Evolutionary conservation across 768 basidiomycete species (phyloP).

Genomic region (Coprinellus micaceus): DNA sequence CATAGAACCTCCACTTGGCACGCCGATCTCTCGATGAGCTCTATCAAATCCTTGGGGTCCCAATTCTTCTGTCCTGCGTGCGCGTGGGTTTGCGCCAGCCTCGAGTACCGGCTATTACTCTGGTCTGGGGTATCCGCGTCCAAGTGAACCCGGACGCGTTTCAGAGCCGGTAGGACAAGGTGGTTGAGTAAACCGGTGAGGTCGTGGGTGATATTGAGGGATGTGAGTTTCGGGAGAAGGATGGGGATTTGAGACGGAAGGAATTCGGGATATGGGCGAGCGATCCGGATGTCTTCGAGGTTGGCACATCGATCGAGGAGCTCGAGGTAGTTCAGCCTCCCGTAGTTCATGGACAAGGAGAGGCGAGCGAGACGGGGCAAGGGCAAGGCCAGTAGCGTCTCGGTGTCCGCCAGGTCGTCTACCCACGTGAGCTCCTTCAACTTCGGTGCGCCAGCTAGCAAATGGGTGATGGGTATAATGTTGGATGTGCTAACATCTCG

Average conservation of each 20-base stretch:
- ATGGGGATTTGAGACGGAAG: conserved; percentile 21
- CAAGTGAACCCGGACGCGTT: conserved; percentile 27
- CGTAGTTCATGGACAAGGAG: conserved; percentile 28
- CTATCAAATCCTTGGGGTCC: conserved; percentile 25
- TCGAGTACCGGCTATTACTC: conserved; percentile 5
- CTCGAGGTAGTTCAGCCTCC: conserved; percentile 28
- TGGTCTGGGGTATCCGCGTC: conserved; percentile 16
- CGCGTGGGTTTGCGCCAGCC: conserved; percentile 13
- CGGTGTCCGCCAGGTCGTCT: conserved; percentile 31
- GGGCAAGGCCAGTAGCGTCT: conserved; percentile 27
- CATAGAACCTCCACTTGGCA: conserved; percentile 26
- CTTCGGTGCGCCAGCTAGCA: conserved; percentile 24
- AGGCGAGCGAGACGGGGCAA: conserved; percentile 25
- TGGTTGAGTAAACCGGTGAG: conserved; percentile 27
- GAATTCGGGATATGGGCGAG: conserved; percentile 22
- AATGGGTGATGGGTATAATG: conserved; percentile 24
- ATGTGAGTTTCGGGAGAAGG: conserved; percentile 27
- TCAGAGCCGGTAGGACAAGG: conserved; percentile 28
- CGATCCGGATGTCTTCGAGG: conserved; percentile 30
- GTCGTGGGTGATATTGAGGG: conserved; percentile 30
- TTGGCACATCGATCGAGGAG: conserved; percentile 29
- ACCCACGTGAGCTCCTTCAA: conserved; percentile 30
- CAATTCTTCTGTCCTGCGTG: conserved; percentile 13
- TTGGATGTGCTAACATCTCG: conserved; percentile 30
- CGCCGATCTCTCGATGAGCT: conserved; percentile 27